phyloP scores from a whole-genome alignment of 2,329 filamentous ascomycete species.

The Aspergillus fischeri region DNA sequence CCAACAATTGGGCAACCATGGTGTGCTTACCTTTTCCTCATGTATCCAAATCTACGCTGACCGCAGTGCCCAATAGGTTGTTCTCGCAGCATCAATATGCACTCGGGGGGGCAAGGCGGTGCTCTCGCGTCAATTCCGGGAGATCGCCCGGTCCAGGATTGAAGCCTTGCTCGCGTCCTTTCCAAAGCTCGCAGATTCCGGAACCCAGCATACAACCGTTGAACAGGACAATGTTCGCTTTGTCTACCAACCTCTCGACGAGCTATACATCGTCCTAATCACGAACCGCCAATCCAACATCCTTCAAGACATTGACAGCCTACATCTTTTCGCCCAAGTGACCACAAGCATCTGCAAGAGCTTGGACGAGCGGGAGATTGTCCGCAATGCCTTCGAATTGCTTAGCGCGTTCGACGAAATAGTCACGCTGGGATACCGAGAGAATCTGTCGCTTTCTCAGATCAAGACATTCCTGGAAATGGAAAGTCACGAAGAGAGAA shows the following conservation, averaged over 20 bases:
- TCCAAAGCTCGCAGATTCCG: slow-evolving; percentile 92
- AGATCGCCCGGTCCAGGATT: slow-evolving; percentile 94
- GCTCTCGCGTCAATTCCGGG: slow-evolving; percentile 93
- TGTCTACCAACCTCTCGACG: slow-evolving; percentile 97
- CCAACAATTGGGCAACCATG: slow-evolving; percentile 18
- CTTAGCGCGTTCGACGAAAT: slow-evolving; percentile 96
- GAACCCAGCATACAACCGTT: slow-evolving; percentile 95
- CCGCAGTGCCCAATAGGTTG: slow-evolving; percentile 61
- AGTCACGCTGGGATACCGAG: slow-evolving; percentile 89
- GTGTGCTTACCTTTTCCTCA: slow-evolving; percentile 14
- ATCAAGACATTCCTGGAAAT: slow-evolving; percentile 99
- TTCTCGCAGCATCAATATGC: slow-evolving; percentile 97
- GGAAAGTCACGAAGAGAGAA: slow-evolving; percentile 98
- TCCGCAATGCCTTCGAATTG: slow-evolving; percentile 91
- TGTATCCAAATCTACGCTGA: slow-evolving; percentile 9
- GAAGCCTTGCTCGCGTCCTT: slow-evolving; percentile 96
- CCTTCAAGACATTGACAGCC: slow-evolving; percentile 95
- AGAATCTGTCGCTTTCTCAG: slow-evolving; percentile 93
- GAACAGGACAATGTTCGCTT: slow-evolving; percentile 99
- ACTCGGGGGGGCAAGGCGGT: slow-evolving; percentile 97
- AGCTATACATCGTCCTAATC: slow-evolving; percentile 99
- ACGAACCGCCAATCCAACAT: slow-evolving; percentile 99
- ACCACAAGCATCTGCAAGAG: slow-evolving; percentile 95
- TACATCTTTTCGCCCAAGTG: slow-evolving; percentile 96
- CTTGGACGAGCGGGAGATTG: slow-evolving; percentile 90